phyloP scores from a whole-genome alignment of 2,329 filamentous ascomycete genomes.

The Tolypocladium tropicale region DNA sequence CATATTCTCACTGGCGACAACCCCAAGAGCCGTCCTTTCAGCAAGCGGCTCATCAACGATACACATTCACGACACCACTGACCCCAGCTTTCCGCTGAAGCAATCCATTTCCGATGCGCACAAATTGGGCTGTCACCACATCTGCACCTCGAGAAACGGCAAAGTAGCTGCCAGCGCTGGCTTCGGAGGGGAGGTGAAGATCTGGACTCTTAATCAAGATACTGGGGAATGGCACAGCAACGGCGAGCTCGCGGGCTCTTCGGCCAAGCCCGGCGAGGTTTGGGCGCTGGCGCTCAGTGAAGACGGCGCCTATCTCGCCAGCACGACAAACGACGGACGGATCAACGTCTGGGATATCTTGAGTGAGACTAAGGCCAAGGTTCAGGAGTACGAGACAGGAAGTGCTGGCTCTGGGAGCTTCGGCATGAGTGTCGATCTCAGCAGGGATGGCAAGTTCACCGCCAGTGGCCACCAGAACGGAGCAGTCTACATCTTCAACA shows the following conservation, averaged over 20 bases:
- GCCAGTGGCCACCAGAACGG: constrained; percentile 92
- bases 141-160: constrained; percentile 61
- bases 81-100: constrained; percentile 61
- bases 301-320: constrained; percentile 76
- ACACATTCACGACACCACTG: constrained; percentile 65
- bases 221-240: constrained; percentile 39
- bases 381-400: constrained; percentile 74
- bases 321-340: constrained; percentile 76
- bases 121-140: constrained; percentile 82
- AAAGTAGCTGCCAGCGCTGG: constrained; percentile 71
- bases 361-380: constrained; percentile 47
- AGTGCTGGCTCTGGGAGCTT: constrained; percentile 69
- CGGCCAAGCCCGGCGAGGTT: constrained; percentile 56
- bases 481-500: constrained; percentile 89
- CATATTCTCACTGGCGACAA: constrained; percentile 75
- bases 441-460: constrained; percentile 69
- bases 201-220: constrained; percentile 60
- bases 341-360: constrained; percentile 79
- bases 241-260: constrained; percentile 29
- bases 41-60: constrained; percentile 77
- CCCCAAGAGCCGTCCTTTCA: constrained; percentile 63
- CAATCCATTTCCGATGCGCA: constrained; percentile 77
- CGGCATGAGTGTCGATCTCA: constrained; percentile 77
- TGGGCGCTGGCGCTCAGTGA: constrained; percentile 85
- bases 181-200: constrained; percentile 78